phyloP scores from a whole-genome alignment of 306 rosid species.

The Macrotyloma uniflorum region DNA sequence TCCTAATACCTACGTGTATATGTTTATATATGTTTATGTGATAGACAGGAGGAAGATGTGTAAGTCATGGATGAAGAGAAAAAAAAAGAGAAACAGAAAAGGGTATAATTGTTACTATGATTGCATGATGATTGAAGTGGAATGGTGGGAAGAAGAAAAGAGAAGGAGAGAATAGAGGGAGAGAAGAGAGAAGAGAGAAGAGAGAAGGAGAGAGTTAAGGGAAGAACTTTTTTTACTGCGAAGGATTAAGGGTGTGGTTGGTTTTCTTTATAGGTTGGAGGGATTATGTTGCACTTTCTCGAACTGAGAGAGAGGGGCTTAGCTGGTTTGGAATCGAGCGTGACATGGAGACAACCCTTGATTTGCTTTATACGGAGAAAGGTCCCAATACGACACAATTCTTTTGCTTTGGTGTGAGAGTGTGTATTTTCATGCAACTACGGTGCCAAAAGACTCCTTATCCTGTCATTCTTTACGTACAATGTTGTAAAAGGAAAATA shows the following conservation, averaged over 20 bases:
- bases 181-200: neutral
- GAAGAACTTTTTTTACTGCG: constrained; percentile 43
- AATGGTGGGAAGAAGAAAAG: constrained; percentile 27
- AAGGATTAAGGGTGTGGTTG: constrained; percentile 52
- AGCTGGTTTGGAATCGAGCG: constrained; percentile 61
- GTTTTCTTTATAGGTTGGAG: constrained; percentile 88
- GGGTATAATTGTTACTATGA: constrained; percentile 23
- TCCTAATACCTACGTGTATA: neutral
- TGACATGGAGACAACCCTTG: constrained; percentile 65
- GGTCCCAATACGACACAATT: constrained; percentile 56
- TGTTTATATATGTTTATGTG: constrained; percentile 27
- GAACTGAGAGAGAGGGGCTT: constrained; percentile 50
- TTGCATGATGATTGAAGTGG: constrained; percentile 47
- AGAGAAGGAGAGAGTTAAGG: constrained; percentile 11
- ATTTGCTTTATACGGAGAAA: constrained; percentile 74
- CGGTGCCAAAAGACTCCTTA: constrained; percentile 58
- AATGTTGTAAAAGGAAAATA: constrained; percentile 48
- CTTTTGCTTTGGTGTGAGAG: constrained; percentile 62
- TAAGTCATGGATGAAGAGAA: constrained; percentile 31
- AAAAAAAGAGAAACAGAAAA: constrained; percentile 20
- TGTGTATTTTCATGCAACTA: constrained; percentile 81
- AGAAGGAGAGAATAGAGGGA: neutral
- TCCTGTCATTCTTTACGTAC: constrained; percentile 63
- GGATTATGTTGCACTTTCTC: constrained; percentile 72
- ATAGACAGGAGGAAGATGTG: constrained; percentile 35